These are phyloP conservation scores for Castanospermum australe DNA, from an alignment of 306 rosid species.

Conservation along the genomic window DNA sequence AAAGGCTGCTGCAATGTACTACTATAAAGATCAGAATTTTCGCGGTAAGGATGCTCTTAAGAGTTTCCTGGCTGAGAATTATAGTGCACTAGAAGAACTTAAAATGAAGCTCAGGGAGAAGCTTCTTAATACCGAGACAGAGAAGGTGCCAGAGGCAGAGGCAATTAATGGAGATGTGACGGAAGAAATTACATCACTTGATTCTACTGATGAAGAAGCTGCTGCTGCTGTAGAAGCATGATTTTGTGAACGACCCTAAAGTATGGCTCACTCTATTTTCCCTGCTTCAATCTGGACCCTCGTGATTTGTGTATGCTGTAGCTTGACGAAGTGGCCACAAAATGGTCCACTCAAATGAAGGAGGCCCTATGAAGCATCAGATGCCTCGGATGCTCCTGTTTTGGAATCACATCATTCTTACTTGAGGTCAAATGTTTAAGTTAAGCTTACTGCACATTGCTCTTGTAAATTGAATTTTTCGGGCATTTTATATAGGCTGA, in stretches of 20 bases:
- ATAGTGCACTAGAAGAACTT: slow-evolving; percentile 55
- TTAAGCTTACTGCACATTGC: neutral
- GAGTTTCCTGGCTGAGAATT: slow-evolving; percentile 56
- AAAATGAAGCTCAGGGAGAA: slow-evolving; percentile 60
- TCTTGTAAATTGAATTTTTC: slow-evolving; percentile 28
- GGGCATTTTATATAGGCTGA: slow-evolving; percentile 33
- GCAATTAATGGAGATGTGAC: slow-evolving; percentile 24
- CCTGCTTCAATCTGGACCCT: neutral
- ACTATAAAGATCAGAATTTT: slow-evolving; percentile 48
- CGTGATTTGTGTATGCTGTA: slow-evolving; percentile 7
- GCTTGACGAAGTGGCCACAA: slow-evolving; percentile 8
- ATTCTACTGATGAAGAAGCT: slow-evolving; percentile 71
- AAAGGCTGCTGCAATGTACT: slow-evolving; percentile 49
- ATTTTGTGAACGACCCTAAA: slow-evolving; percentile 16
- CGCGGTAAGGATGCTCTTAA: slow-evolving; percentile 71
- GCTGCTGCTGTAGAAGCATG: slow-evolving; percentile 52
- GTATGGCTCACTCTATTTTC: slow-evolving; percentile 7
- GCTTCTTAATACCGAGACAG: slow-evolving; percentile 40
- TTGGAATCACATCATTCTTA: slow-evolving; percentile 22
- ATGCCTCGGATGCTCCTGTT: slow-evolving; percentile 15
- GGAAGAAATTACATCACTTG: slow-evolving; percentile 51
- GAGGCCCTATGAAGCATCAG: neutral
- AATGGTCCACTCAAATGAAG: slow-evolving; percentile 18
- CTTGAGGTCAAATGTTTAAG: neutral
- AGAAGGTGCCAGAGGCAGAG: slow-evolving; percentile 37